phyloP scores from a whole-genome alignment of 352 stramenopile genomes.

The Pythium aristosporum region DNA sequence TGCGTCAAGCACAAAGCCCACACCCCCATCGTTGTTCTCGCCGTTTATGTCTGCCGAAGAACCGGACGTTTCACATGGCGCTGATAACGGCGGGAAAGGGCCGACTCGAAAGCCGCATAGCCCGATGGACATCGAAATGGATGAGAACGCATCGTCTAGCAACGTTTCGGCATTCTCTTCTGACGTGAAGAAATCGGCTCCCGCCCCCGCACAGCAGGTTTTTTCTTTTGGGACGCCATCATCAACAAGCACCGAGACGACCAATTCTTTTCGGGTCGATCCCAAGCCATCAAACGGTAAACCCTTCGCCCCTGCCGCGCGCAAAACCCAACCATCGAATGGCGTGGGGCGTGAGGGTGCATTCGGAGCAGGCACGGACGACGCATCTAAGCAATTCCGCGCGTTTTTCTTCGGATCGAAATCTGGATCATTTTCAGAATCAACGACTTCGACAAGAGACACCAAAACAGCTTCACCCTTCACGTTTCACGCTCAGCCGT shows the following conservation, averaged over 20 bases:
- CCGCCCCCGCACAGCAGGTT: neutral
- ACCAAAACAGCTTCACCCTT: constrained; percentile 2
- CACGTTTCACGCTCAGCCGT: neutral
- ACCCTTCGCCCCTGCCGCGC: neutral
- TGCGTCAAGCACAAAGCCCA: constrained; percentile 1
- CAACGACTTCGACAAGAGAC: neutral
- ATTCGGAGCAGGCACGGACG: neutral
- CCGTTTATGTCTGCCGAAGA: neutral
- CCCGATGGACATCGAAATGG: constrained; percentile 32
- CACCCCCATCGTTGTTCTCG: constrained; percentile 6
- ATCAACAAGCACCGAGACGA: neutral
- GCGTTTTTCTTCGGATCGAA: neutral
- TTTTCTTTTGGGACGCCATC: neutral
- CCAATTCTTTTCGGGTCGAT: neutral
- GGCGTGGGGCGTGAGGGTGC: neutral
- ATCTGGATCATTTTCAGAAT: neutral
- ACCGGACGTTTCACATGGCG: neutral
- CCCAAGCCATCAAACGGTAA: neutral
- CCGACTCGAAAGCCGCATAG: constrained; percentile 10
- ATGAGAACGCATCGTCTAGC: neutral
- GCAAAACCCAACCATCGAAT: neutral
- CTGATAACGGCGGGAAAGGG: neutral
- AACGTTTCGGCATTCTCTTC: constrained; percentile 7
- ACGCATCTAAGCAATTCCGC: neutral
- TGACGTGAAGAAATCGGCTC: neutral